Base-by-base conservation (phyloP, 2,329 filamentous ascomycete genomes). In the Blastomyces silverae region DNA sequence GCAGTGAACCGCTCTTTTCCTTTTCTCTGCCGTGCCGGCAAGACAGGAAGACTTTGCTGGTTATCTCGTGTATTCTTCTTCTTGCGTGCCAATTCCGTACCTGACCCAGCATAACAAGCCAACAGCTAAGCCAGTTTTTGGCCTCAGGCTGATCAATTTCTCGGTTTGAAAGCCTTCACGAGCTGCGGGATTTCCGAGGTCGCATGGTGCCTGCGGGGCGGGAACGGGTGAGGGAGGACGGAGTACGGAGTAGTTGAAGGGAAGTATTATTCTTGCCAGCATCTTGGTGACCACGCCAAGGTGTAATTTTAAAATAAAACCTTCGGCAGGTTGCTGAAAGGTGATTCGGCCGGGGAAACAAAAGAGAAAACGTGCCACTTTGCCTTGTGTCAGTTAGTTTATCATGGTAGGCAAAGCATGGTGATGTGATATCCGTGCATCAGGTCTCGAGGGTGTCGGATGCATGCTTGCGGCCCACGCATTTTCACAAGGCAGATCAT, bases 281-380 rank as follows among this genome's bases (percentile, higher is more conserved):
- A 17, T 15, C 5, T 13, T 15, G 13, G 15, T 3, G 15, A 8
- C 22, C 4, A 25, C 11, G 34, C 37, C 25, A 61, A 48, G 58
- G 25, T 13, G 25, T 42, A 61, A 42, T 31, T 61, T 34, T 17
- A 44, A 44, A 44, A 20, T 17, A 37, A 37, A 60, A 31, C 25
- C 44, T 42, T 48, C 46, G 58, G 11, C 2, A 11, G 42, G 37
- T 42, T 50, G 58, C 37, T 28, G 58, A 48, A 42, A 6, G 42
- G 10, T 61, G 42, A 60, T 60, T 60, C 22, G 58, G 34, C 58
- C 42, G 58, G 39, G 58, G 44, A 61, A 48, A 48, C 58, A 48
- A 2, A 15, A 42, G 42, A 11, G 42, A 61, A 37, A 61, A 61
- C 58, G 58, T 59, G 57, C 57, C 34, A 59, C 2, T n/a, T 28